Evolutionary conservation across 805 yeast species (phyloP).

Genomic region (Torulaspora franciscae): DNA sequence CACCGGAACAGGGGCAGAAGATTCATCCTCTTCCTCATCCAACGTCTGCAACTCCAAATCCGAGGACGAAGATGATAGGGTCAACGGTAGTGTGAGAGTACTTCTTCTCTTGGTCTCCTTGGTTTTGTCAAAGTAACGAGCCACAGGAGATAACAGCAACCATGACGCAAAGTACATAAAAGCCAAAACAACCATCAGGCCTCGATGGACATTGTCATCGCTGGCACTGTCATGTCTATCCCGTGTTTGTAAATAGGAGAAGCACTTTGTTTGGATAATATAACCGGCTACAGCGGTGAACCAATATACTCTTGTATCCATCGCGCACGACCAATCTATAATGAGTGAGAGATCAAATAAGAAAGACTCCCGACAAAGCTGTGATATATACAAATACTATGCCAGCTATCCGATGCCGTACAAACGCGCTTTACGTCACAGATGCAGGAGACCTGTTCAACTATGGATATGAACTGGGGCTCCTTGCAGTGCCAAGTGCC

Average conservation of each 20-base stretch:
- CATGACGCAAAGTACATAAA: conserved; percentile 28
- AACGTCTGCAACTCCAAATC: conserved; percentile 8
- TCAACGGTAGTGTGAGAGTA: neutral
- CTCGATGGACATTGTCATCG: conserved; percentile 13
- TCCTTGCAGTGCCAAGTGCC: neutral
- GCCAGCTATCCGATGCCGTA: neutral
- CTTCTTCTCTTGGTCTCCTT: neutral
- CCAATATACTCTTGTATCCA: conserved; percentile 24
- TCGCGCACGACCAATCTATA: neutral
- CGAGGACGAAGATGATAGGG: conserved; percentile 1
- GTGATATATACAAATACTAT: neutral
- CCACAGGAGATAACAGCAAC: conserved; percentile 25
- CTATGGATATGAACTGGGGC: neutral
- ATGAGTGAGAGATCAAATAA: neutral
- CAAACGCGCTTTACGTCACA: neutral
- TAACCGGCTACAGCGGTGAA: conserved; percentile 26
- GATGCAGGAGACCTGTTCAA: neutral
- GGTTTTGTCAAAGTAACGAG: conserved; percentile 8
- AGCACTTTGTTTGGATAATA: conserved; percentile 29
- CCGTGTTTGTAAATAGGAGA: conserved; percentile 22
- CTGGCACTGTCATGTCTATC: conserved; percentile 11
- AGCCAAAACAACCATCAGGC: conserved; percentile 20
- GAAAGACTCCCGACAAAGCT: neutral
- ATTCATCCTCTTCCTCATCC: conserved; percentile 3
- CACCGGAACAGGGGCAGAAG: neutral